A percentile compares a stretch with the other conserved stretches of the same genome.
These are phyloP conservation scores for Blastocystis sp. DNA, from an alignment of 352 stramenopile species.

Conservation along the genomic window DNA sequence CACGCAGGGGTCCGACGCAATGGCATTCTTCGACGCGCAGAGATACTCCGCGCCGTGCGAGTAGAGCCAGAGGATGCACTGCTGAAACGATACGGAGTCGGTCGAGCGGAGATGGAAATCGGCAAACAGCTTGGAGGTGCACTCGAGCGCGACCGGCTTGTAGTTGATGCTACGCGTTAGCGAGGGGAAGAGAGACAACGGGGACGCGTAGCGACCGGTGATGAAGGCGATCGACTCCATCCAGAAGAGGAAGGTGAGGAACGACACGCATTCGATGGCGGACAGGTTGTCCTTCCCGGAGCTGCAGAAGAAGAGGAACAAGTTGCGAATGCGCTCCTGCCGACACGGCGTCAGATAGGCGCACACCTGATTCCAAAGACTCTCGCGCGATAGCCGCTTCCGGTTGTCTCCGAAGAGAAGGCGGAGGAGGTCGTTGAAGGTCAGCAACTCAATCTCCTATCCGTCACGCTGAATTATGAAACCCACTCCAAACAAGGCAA, in stretches of 20 bases:
- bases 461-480: not conserved
- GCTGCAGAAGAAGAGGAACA: conserved; percentile 7
- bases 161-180: not conserved
- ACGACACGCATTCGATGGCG: not conserved
- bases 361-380: conserved; percentile 3
- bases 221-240: conserved; percentile 1
- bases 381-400: not conserved
- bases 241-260: conserved; percentile 13
- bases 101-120: not conserved
- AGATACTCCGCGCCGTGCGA: not conserved
- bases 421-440: not conserved
- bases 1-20: not conserved
- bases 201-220: not conserved
- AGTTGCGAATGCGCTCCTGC: not conserved
- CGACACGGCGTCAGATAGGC: not conserved
- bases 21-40: not conserved
- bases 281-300: conserved; percentile 15
- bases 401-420: not conserved
- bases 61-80: conserved; percentile 19
- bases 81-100: not conserved
- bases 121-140: not conserved
- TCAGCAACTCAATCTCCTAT: not conserved
- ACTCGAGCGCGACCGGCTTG: not conserved
- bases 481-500: not conserved
- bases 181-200: not conserved